These are phyloP conservation scores for Cercospora citrullina DNA, from an alignment of 2,329 filamentous ascomycete species.

Conservation along the genomic window DNA sequence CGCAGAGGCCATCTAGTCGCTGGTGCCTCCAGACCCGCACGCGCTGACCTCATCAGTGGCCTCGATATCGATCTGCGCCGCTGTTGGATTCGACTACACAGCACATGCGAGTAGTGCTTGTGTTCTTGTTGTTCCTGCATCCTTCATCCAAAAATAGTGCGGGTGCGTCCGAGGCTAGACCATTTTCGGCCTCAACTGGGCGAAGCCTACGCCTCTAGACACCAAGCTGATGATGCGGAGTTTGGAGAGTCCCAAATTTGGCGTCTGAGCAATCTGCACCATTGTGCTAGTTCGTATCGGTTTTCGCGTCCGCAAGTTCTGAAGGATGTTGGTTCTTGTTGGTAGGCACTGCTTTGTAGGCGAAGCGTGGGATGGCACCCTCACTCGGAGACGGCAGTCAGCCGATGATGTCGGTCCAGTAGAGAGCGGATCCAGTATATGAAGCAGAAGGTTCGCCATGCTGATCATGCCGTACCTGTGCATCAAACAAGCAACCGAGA, in stretches of 20 bases:
- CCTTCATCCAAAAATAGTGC: too few relatives aligned
- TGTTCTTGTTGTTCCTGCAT: constrained; percentile 10
- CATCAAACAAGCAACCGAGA: neutral
- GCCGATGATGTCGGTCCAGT: neutral
- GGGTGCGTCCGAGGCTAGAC: too few relatives aligned
- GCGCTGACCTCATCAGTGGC: neutral
- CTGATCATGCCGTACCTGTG: neutral
- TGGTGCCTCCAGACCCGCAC: neutral
- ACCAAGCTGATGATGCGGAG: neutral
- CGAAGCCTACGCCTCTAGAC: constrained; percentile 7
- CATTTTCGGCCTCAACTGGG: too few relatives aligned
- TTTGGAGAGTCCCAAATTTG: neutral
- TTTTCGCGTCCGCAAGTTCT: neutral
- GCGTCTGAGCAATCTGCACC: constrained; percentile 8
- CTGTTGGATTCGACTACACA: neutral
- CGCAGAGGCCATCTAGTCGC: neutral
- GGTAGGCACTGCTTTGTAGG: constrained; percentile 7
- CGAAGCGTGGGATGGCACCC: constrained; percentile 3
- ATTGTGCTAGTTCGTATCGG: constrained; percentile 4
- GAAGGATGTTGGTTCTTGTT: constrained; percentile 14
- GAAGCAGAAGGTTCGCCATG: constrained; percentile 4
- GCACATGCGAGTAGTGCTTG: neutral
- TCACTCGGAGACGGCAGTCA: neutral
- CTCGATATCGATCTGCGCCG: neutral
- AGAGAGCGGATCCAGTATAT: constrained; percentile 5